These are phyloP conservation scores for Lentinula raphanica DNA, from an alignment of 768 basidiomycete species.

Conservation along the genomic window DNA sequence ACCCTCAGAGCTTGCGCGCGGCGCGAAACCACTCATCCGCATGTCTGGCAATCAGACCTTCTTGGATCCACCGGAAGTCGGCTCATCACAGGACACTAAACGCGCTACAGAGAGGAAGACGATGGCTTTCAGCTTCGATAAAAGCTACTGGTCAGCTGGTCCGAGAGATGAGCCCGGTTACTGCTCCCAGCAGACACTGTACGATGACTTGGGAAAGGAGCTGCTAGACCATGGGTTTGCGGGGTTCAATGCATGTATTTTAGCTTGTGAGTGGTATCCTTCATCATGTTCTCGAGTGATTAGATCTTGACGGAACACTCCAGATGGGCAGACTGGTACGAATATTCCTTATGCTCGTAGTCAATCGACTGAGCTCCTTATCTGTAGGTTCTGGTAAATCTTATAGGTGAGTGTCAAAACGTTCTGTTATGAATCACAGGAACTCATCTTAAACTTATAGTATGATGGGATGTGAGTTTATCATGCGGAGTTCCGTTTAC, in stretches of 20 bases:
- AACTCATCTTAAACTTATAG: slow-evolving; percentile 29
- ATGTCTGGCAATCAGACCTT: slow-evolving; percentile 95
- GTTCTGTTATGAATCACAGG: background rate
- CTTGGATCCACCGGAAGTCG: slow-evolving; percentile 82
- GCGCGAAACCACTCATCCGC: slow-evolving; percentile 89
- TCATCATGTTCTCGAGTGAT: background rate
- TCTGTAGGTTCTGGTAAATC: slow-evolving; percentile 81
- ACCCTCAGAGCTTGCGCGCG: slow-evolving; percentile 84
- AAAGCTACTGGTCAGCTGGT: slow-evolving; percentile 96
- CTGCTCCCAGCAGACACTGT: slow-evolving; percentile 91
- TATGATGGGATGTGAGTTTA: slow-evolving; percentile 95
- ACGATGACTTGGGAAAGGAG: slow-evolving; percentile 91
- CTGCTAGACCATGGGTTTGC: slow-evolving; percentile 92
- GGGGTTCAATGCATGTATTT: slow-evolving; percentile 97
- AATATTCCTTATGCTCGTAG: background rate
- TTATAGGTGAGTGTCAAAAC: slow-evolving; percentile 60
- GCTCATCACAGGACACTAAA: slow-evolving; percentile 62
- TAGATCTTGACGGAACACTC: slow-evolving; percentile 8
- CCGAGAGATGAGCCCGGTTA: slow-evolving; percentile 84
- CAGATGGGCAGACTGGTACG: slow-evolving; percentile 85
- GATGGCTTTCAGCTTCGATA: slow-evolving; percentile 92
- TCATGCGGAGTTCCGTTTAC: background rate
- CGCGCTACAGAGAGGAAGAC: slow-evolving; percentile 88
- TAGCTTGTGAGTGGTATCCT: slow-evolving; percentile 82
- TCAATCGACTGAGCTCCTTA: background rate